A percentile compares a stretch with the other conserved stretches of the same genome.
Conservation (phyloP, 805 yeast genomes). For the Pichia paraexigua region DNA sequence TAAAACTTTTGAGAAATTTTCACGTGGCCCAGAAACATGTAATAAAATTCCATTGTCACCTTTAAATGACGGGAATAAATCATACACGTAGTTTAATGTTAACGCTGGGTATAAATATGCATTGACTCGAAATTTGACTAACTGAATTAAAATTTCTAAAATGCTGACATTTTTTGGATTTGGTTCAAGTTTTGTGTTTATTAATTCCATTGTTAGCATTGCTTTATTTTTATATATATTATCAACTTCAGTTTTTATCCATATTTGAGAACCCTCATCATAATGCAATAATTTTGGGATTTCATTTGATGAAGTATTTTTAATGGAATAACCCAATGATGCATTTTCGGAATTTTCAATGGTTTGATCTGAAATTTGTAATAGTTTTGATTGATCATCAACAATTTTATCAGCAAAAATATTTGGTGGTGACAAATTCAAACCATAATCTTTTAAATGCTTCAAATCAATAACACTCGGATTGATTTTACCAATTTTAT, state of each 20-base stretch:
- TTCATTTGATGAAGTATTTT: constrained; percentile 18
- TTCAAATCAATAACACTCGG: not conserved
- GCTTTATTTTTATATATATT: constrained; percentile 25
- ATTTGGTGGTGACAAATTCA: constrained; percentile 27
- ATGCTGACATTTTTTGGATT: constrained; percentile 35
- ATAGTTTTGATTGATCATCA: constrained; percentile 21
- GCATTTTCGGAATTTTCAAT: constrained; percentile 23
- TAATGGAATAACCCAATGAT: constrained; percentile 28
- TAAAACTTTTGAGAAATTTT: constrained; percentile 32
- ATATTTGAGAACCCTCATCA: constrained; percentile 36
- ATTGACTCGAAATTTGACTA: constrained; percentile 35
- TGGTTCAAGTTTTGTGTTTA: constrained; percentile 24
- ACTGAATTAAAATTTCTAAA: constrained; percentile 46
- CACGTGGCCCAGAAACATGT: constrained; percentile 45
- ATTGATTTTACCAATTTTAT: constrained; percentile 15
- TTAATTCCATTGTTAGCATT: constrained; percentile 40
- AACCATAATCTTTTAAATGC: not conserved
- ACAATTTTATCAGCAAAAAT: constrained; percentile 31
- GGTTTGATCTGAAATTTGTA: constrained; percentile 19
- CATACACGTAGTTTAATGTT: constrained; percentile 50
- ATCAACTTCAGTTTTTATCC: constrained; percentile 39
- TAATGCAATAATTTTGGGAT: constrained; percentile 32
- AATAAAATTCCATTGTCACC: constrained; percentile 47
- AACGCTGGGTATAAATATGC: constrained; percentile 45
- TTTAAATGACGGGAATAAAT: constrained; percentile 43